These are phyloP conservation scores for Aspergillus fumigatus DNA, from an alignment of 2,329 filamentous ascomycete genomes.

Conservation along the genomic window DNA sequence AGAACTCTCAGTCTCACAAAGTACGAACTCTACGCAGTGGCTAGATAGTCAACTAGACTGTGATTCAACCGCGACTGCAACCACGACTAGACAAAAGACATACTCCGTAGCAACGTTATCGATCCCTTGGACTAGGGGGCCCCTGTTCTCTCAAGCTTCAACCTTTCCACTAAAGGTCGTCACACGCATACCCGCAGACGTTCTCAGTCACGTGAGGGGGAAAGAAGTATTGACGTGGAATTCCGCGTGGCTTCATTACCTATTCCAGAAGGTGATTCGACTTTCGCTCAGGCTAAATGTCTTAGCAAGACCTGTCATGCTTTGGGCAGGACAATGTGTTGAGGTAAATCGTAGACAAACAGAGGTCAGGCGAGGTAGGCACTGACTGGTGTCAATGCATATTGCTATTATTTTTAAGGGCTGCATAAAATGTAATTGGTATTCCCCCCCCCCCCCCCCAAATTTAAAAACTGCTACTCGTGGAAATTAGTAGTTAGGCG, in stretches of 20 bases:
- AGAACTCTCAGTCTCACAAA: not conserved
- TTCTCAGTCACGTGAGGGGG: constrained; percentile 13
- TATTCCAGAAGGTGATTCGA: not conserved
- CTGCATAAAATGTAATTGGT: not conserved
- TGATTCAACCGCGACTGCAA: too few relatives aligned
- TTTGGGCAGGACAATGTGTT: not conserved
- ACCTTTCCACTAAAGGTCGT: not conserved
- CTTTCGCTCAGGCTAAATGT: not conserved
- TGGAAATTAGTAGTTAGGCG: not conserved
- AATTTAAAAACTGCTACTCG: too few relatives aligned
- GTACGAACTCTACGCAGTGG: too few relatives aligned
- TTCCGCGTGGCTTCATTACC: not conserved
- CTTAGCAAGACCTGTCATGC: not conserved
- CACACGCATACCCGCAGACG: constrained; percentile 17
- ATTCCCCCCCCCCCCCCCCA: too few relatives aligned
- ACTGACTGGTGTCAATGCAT: not conserved
- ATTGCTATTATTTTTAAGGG: too few relatives aligned
- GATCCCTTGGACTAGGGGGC: not conserved
- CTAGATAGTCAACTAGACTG: not conserved
- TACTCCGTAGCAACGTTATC: not conserved
- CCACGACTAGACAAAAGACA: not conserved
- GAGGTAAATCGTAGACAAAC: not conserved
- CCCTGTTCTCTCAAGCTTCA: not conserved
- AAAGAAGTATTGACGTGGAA: not conserved
- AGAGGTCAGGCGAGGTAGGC: not conserved